Conservation (phyloP, 371 early-diverging fungal genomes). For the Lichtheimia ornata region DNA sequence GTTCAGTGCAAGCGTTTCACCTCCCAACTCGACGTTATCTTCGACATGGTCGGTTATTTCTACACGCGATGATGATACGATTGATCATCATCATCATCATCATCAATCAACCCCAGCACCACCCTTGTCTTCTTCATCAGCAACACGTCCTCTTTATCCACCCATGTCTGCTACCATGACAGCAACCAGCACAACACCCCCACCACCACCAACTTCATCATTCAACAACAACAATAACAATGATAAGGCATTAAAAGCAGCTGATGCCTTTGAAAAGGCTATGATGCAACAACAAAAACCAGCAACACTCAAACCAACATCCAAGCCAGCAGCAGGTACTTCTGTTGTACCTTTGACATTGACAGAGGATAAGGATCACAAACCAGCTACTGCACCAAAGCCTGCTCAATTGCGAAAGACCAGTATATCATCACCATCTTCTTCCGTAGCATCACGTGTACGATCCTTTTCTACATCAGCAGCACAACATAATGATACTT, state of each 20-base stretch:
- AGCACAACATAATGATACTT: background rate
- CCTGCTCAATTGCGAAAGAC: constrained; percentile 8
- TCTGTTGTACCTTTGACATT: background rate
- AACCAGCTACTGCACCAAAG: constrained; percentile 14
- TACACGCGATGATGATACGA: constrained; percentile 8
- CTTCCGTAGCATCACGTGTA: constrained; percentile 1
- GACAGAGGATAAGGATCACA: constrained; percentile 3
- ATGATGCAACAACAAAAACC: constrained; percentile 16
- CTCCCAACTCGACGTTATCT: constrained; percentile 18
- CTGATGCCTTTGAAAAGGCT: constrained; percentile 31
- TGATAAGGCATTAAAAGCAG: background rate
- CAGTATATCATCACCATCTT: background rate
- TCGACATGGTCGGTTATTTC: constrained; percentile 30
- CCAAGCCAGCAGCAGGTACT: background rate
- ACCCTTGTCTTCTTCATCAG: too few relatives aligned
- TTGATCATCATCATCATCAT: background rate
- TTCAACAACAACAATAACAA: background rate
- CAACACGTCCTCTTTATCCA: background rate
- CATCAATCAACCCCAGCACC: background rate
- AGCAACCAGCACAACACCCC: background rate
- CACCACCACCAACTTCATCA: background rate
- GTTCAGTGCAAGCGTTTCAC: constrained; percentile 13
- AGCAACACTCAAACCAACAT: background rate
- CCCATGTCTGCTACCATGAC: constrained; percentile 2
- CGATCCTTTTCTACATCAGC: constrained; percentile 4